A percentile compares a stretch with the other conserved stretches of the same genome.
These are phyloP conservation scores for Ceratocystis destructans DNA, from an alignment of 2,329 filamentous ascomycete species.

Conservation along the genomic window DNA sequence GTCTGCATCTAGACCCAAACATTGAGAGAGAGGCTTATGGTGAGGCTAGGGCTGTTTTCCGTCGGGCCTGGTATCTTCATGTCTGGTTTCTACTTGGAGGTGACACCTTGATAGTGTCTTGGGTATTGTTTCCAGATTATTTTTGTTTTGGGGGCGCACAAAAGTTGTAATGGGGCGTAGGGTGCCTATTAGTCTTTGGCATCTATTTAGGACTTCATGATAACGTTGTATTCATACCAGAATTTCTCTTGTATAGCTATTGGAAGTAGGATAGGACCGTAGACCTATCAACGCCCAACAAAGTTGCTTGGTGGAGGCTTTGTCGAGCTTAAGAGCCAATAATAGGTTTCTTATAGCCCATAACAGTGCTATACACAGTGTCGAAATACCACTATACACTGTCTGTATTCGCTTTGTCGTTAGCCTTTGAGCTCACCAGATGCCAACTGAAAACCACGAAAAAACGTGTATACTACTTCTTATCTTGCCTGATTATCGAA, in stretches of 20 bases:
- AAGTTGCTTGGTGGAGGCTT: background rate
- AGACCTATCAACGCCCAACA: conserved; percentile 34
- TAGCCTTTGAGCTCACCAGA: background rate
- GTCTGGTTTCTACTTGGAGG: background rate
- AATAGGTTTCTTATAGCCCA: too few relatives aligned
- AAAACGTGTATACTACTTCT: background rate
- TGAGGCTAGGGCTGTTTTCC: background rate
- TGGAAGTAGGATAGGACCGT: conserved; percentile 21
- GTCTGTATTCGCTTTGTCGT: background rate
- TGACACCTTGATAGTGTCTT: background rate
- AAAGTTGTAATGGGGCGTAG: conserved; percentile 24
- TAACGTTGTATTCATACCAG: conserved; percentile 25
- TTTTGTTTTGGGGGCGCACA: conserved; percentile 1
- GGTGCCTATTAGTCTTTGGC: conserved; percentile 18
- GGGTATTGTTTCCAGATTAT: conserved; percentile 18
- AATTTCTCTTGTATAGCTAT: conserved; percentile 25
- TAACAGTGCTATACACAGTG: background rate
- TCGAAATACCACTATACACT: background rate
- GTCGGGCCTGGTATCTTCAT: background rate
- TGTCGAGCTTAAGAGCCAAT: background rate
- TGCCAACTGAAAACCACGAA: background rate
- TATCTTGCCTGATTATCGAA: background rate
- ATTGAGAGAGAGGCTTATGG: background rate
- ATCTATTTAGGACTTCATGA: conserved; percentile 3
- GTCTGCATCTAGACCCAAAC: background rate